Evolutionary conservation across 202 grass and related monocot genomes (phyloP), one percentile per base, ranked within the genome.

Genomic region (Carex arenaria): DNA sequence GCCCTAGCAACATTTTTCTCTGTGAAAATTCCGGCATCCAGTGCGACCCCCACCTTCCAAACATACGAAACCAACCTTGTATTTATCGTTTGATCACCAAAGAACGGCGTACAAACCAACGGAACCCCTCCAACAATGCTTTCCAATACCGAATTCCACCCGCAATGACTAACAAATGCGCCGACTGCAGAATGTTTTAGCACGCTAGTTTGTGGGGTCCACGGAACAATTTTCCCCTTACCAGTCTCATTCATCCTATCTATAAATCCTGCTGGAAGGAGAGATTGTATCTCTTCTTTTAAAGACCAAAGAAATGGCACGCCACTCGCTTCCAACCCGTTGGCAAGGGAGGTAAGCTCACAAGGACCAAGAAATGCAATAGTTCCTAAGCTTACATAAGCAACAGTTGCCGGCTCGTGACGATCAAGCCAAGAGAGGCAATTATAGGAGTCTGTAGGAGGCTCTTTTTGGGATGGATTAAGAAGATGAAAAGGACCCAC

Each of bases 301-400:
- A 93, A 77, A 9, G 94, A 97, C 94, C 91, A 93, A 18, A 93
- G 73, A 78, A 90, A 97, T 32, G 89, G 89, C 78, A 83, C 67
- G n/a, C 75, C 53, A 26, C 79, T 74, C 5, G 81, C 61, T 82
- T 96, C 85, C 80, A 93, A 64, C 8, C 90, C 74, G 7, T 19
- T 60, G 30, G 74, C 74, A 20, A 78, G 74, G 9, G 53, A 59
- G 1, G 55, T 19, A 38, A 93, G 85, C 83, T 96, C 89, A 14
- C 78, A 84, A 3, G 85, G 61, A 0, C 15, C 45, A 22, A 82
- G 77, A 6, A 59, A 3, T 0, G 81, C 81, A 20, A 88, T 26
- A 26, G 91, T 88, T 80, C 94, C 91, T 85, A 97, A 89, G 86
- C 78, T 82, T 32, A 93, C 84, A 67, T 93, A 97, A 86, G 82